Percentiles rank a stretch among this genome's conserved stretches.
These are phyloP conservation scores for Phytophthora pluvialis DNA, from an alignment of 352 stramenopile species.

Conservation along the genomic window DNA sequence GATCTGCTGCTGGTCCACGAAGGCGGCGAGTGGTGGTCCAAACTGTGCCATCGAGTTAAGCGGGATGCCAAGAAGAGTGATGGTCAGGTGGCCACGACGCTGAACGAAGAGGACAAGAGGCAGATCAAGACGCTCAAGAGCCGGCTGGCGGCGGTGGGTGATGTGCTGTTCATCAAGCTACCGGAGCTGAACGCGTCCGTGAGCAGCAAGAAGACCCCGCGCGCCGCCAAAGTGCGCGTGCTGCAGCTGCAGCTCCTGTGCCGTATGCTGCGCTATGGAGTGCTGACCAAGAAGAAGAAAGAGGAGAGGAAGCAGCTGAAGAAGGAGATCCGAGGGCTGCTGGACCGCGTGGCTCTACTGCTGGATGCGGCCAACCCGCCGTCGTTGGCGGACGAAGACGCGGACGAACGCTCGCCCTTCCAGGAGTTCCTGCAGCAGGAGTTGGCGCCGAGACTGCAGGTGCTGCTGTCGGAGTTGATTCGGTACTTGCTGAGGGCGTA, in stretches of 20 bases:
- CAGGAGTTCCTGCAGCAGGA: slow-evolving; percentile 67
- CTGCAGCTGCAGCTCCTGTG: slow-evolving; percentile 76
- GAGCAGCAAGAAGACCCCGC: slow-evolving; percentile 35
- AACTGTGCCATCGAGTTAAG: slow-evolving; percentile 8
- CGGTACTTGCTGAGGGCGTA: slow-evolving; percentile 56
- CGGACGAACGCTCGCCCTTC: slow-evolving; percentile 77
- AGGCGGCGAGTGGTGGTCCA: slow-evolving; percentile 39
- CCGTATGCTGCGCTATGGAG: slow-evolving; percentile 51
- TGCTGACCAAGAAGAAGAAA: slow-evolving; percentile 31
- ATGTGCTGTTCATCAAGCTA: slow-evolving; percentile 32
- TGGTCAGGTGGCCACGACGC: background rate
- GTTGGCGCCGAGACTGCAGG: slow-evolving; percentile 49
- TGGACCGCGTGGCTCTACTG: slow-evolving; percentile 79
- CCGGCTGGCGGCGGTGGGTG: slow-evolving; percentile 28
- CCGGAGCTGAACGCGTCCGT: slow-evolving; percentile 37
- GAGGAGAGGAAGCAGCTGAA: slow-evolving; percentile 47
- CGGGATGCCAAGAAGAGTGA: slow-evolving; percentile 13
- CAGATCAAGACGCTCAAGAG: slow-evolving; percentile 26
- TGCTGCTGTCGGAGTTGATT: slow-evolving; percentile 55
- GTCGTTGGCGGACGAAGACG: slow-evolving; percentile 67
- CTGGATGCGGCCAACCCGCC: slow-evolving; percentile 73
- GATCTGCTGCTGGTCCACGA: slow-evolving; percentile 35
- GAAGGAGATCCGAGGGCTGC: slow-evolving; percentile 69
- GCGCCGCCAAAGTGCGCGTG: slow-evolving; percentile 49
- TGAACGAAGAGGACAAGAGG: slow-evolving; percentile 18